Conservation (phyloP, 179 eudicot species). For the Drosera spatulata region DNA sequence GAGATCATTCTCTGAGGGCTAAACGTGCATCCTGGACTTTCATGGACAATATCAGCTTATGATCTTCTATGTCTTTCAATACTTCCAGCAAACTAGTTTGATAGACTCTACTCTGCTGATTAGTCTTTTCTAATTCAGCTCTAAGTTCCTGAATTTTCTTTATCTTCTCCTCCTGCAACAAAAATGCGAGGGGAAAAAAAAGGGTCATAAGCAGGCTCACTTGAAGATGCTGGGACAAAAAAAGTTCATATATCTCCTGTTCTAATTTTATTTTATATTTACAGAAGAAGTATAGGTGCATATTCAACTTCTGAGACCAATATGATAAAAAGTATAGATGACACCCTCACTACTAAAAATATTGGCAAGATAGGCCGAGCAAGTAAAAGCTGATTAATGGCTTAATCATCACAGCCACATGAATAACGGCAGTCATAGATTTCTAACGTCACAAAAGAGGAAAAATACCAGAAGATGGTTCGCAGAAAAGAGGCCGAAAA, state of each 20-base stretch:
- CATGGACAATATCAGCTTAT: constrained; percentile 77
- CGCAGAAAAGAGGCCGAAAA: background rate
- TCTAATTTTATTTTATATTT: too few species aligned
- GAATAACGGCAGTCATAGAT: too few species aligned
- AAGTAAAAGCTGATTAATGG: too few species aligned
- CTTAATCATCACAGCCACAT: too few species aligned
- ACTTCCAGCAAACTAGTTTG: constrained; percentile 72
- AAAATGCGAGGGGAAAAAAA: background rate
- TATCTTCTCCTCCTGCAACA: constrained; percentile 57
- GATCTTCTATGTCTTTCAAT: constrained; percentile 80
- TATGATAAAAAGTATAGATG: too few species aligned
- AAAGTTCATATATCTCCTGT: background rate
- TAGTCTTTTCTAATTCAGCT: constrained; percentile 54
- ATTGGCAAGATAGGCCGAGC: too few species aligned
- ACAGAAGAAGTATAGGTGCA: too few species aligned
- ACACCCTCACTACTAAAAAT: too few species aligned
- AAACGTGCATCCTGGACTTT: constrained; percentile 87
- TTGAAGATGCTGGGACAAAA: background rate
- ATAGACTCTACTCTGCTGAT: constrained; percentile 62
- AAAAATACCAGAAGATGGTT: background rate
- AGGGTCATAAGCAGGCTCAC: background rate
- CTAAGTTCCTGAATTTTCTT: constrained; percentile 58
- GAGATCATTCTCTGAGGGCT: constrained; percentile 44
- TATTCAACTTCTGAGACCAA: too few species aligned
- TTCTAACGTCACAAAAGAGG: too few species aligned